phyloP scores from a whole-genome alignment of 768 basidiomycete genomes.

The Auriscalpium microsporum region DNA sequence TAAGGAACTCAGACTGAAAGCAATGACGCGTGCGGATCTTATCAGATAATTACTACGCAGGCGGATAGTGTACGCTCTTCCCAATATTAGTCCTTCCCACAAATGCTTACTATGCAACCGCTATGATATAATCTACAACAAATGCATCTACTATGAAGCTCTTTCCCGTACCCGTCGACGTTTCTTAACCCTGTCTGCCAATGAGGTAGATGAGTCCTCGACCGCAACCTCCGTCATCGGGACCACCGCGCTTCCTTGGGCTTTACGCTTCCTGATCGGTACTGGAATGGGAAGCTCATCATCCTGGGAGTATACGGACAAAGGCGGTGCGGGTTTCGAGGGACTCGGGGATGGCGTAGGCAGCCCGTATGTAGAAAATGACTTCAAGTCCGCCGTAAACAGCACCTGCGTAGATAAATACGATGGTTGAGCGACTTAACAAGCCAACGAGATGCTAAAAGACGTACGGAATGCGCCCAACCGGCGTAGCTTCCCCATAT shows the following conservation, averaged over 20 bases:
- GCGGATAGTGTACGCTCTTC: too few relatives aligned
- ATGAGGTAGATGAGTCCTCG: not conserved
- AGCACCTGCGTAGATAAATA: slow-evolving; percentile 41
- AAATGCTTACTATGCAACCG: not conserved
- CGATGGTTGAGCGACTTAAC: not conserved
- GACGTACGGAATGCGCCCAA: slow-evolving; percentile 78
- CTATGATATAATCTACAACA: not conserved
- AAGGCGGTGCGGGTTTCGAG: not conserved
- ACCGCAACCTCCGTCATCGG: too few relatives aligned
- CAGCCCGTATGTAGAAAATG: slow-evolving; percentile 55
- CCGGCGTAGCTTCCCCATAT: slow-evolving; percentile 85
- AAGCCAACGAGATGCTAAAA: not conserved
- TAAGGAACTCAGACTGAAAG: too few relatives aligned
- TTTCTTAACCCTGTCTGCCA: not conserved
- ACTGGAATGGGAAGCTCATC: not conserved
- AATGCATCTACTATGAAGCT: not conserved
- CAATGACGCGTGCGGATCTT: not conserved
- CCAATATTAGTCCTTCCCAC: not conserved
- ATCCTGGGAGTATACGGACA: not conserved
- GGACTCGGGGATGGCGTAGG: slow-evolving; percentile 16
- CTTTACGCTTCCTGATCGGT: not conserved
- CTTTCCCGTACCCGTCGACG: not conserved
- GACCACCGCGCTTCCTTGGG: not conserved
- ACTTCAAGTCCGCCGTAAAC: slow-evolving; percentile 67
- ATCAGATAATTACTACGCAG: not conserved